Evolutionary conservation across 495 filamentous ascomycete genomes (phyloP).

Genomic region (Tuber umbilicatum): DNA sequence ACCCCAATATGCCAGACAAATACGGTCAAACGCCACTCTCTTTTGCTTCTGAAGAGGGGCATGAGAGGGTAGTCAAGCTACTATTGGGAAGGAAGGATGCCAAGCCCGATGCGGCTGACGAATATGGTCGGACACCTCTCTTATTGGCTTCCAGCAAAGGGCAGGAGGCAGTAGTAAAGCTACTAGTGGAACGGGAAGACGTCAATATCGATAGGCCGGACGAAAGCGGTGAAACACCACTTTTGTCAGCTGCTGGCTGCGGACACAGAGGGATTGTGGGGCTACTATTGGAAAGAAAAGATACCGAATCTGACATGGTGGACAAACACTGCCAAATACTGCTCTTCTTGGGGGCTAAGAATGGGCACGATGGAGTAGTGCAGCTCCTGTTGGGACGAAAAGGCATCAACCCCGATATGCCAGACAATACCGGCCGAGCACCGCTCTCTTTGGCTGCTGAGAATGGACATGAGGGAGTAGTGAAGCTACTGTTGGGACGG

Average conservation of each 20-base stretch:
- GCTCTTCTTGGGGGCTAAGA: not conserved
- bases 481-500: not conserved
- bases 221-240: too few species aligned
- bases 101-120: too few species aligned
- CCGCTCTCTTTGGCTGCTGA: not conserved
- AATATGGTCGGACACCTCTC: too few species aligned
- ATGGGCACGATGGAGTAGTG: not conserved
- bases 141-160: too few species aligned
- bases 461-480: not conserved
- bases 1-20: not conserved
- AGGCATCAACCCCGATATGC: not conserved
- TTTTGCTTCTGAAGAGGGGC: too few species aligned
- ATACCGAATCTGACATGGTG: not conserved
- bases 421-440: not conserved
- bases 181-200: too few species aligned
- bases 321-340: not conserved
- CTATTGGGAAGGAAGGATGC: not conserved
- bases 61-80: not conserved
- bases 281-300: not conserved
- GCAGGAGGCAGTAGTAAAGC: too few species aligned
- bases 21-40: not conserved
- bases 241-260: not conserved
- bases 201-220: not conserved
- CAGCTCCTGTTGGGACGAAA: not conserved
- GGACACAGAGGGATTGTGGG: not conserved